These are phyloP conservation scores for Didymella segeticola DNA, from an alignment of 2,329 filamentous ascomycete genomes.

Conservation along the genomic window DNA sequence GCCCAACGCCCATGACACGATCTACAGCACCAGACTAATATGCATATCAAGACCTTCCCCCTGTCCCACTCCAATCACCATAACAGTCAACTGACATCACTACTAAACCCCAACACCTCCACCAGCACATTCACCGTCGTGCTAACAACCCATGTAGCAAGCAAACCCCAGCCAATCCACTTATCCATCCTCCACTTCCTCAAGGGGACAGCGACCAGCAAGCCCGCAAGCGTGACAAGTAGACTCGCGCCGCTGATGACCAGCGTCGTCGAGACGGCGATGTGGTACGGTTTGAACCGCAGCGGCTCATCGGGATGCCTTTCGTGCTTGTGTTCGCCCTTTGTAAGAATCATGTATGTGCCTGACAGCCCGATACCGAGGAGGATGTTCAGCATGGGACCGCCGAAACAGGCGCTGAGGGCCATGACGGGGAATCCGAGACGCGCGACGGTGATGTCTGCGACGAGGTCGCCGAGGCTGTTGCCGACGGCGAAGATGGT, in stretches of 20 bases:
- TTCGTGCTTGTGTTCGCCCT: conserved; percentile 68
- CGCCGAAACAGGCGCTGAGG: conserved; percentile 92
- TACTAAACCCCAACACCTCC: conserved; percentile 64
- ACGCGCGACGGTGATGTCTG: conserved; percentile 90
- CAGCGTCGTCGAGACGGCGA: conserved; percentile 83
- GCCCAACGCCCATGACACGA: no score
- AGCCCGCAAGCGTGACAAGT: conserved; percentile 76
- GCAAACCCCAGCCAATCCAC: conserved; percentile 75
- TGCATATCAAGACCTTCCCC: background rate
- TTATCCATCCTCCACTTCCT: conserved; percentile 48
- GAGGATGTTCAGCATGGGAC: conserved; percentile 96
- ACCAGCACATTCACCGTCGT: conserved; percentile 82
- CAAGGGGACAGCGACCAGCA: conserved; percentile 78
- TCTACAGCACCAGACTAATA: no score
- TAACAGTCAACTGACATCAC: conserved; percentile 34
- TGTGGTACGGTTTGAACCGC: conserved; percentile 77
- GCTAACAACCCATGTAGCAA: conserved; percentile 80
- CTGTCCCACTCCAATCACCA: no score
- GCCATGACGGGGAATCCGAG: conserved; percentile 98
- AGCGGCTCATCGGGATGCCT: conserved; percentile 71
- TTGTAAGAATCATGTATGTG: conserved; percentile 81
- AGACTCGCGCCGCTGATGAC: conserved; percentile 86
- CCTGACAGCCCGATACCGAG: conserved; percentile 93
- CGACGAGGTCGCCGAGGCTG: conserved; percentile 90
- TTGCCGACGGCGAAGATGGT: conserved; percentile 98